Base-by-base conservation (phyloP, 208 protist species). In the Leishmania tarentolae region DNA sequence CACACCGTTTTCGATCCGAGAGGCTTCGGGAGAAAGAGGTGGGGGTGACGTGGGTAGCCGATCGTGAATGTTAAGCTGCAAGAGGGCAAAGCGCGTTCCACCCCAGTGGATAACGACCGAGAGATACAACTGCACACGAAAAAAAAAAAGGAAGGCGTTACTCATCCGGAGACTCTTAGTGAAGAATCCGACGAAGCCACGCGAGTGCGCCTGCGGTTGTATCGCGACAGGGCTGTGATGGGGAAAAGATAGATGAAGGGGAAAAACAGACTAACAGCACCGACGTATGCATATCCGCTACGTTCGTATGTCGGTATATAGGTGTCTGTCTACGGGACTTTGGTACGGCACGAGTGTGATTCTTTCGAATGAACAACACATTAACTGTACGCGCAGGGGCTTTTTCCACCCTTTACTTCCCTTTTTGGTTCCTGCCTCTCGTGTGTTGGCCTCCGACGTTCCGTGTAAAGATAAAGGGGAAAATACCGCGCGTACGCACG, bases 61-160 rank as follows among this genome's bases (percentile, higher is more conserved):
- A 50, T 0, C 8, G 46, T 50, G 13, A 50, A 50, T 6, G 8
- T 50, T 50, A 50, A 50, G 46, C 8, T 11, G 46, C 9, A 50
- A 50, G 46, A 50, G 3, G 13, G 46, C 46, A 50, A 50, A 50
- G 46, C 8, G 46, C 46, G 46, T 8, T 50, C 46, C 13, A 50
- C 46, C 46, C 46, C 9, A 50, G 46, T 50, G 1, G 13, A 15
- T 50, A 6, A 50, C 8, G 46, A 8, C 46, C 11, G 6, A 37
- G 50, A 24, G 31, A 28, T 40, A 40, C 28, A 59, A 19, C 53
- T n/a, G 21, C 11, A 59, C 5, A 59, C 53, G 53, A 19, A 24
- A 3, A 59, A 59, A 75, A 73, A 59, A 71, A 37, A 46, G 13
- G 73, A 35, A 79, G 65, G 31, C 15, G 50, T 66, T 75, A 21